Evolutionary conservation across 2,329 filamentous ascomycete genomes (phyloP).

Genomic region (Diaporthe amygdali): DNA sequence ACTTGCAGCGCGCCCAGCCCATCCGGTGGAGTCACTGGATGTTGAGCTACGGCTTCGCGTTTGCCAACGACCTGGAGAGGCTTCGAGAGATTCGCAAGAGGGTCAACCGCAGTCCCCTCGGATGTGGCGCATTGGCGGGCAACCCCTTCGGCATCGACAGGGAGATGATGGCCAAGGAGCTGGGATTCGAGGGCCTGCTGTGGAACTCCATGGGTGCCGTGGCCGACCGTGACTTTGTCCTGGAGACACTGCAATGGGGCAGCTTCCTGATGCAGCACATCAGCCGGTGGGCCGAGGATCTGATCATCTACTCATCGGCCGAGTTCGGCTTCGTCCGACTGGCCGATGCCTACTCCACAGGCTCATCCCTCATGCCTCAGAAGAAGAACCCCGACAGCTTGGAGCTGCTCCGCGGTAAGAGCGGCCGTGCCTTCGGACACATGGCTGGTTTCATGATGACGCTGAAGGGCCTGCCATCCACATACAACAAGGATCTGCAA

Average conservation of each 20-base stretch:
- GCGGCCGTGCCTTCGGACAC: constrained; percentile 45
- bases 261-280: constrained; percentile 81
- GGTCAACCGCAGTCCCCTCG: constrained; percentile 76
- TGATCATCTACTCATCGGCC: constrained; percentile 80
- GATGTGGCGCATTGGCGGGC: constrained; percentile 78
- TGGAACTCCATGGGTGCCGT: constrained; percentile 81
- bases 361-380: constrained; percentile 78
- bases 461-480: constrained; percentile 82
- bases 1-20: constrained; percentile 81
- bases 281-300: constrained; percentile 81
- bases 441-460: constrained; percentile 66
- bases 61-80: constrained; percentile 77
- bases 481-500: constrained; percentile 71
- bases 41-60: constrained; percentile 74
- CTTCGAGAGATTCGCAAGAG: constrained; percentile 74
- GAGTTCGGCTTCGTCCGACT: constrained; percentile 80
- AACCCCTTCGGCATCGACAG: constrained; percentile 85
- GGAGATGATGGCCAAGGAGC: constrained; percentile 77
- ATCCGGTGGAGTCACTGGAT: constrained; percentile 86
- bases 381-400: constrained; percentile 84
- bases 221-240: constrained; percentile 80
- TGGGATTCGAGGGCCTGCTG: constrained; percentile 77
- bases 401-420: constrained; percentile 68
- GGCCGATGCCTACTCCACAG: constrained; percentile 81
- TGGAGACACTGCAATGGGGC: constrained; percentile 82